Percentiles rank a stretch among this genome's conserved stretches.
phyloP scores from a whole-genome alignment of 352 stramenopile genomes.

The Phytophthora vignae region DNA sequence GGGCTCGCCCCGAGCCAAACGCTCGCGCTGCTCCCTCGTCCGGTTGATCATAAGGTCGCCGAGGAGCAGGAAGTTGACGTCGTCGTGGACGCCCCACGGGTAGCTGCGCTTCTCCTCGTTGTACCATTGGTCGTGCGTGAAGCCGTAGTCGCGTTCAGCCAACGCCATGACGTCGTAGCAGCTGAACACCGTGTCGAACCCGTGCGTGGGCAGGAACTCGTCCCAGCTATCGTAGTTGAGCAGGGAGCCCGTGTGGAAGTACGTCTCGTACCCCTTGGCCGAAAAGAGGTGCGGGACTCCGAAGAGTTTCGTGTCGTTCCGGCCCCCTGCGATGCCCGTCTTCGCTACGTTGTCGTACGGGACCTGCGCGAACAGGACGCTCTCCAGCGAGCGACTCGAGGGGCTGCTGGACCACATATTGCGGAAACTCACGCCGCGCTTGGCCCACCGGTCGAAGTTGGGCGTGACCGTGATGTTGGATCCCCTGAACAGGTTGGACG shows the following conservation, averaged over 20 bases:
- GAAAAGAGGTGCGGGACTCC: slow-evolving; percentile 57
- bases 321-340: slow-evolving; percentile 32
- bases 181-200: slow-evolving; percentile 45
- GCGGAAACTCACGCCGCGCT: slow-evolving; percentile 47
- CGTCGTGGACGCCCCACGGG: slow-evolving; percentile 55
- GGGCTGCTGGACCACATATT: slow-evolving; percentile 62
- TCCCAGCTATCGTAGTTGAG: slow-evolving; percentile 51
- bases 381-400: slow-evolving; percentile 58
- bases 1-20: slow-evolving; percentile 16
- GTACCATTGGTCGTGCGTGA: slow-evolving; percentile 38
- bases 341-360: slow-evolving; percentile 40
- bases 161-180: slow-evolving; percentile 35
- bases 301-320: slow-evolving; percentile 27
- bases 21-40: slow-evolving; percentile 32
- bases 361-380: slow-evolving; percentile 55
- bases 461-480: slow-evolving; percentile 39
- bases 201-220: slow-evolving; percentile 46
- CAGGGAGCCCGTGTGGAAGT: slow-evolving; percentile 44
- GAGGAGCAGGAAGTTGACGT: slow-evolving; percentile 49
- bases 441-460: slow-evolving; percentile 53
- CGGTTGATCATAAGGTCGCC: slow-evolving; percentile 51
- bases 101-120: slow-evolving; percentile 6
- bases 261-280: slow-evolving; percentile 50
- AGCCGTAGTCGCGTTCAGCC: slow-evolving; percentile 33
- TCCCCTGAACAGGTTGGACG: slow-evolving; percentile 37